Evolutionary conservation across 495 filamentous ascomycete species (phyloP).

Genomic region (Penicillium ochrochloron): DNA sequence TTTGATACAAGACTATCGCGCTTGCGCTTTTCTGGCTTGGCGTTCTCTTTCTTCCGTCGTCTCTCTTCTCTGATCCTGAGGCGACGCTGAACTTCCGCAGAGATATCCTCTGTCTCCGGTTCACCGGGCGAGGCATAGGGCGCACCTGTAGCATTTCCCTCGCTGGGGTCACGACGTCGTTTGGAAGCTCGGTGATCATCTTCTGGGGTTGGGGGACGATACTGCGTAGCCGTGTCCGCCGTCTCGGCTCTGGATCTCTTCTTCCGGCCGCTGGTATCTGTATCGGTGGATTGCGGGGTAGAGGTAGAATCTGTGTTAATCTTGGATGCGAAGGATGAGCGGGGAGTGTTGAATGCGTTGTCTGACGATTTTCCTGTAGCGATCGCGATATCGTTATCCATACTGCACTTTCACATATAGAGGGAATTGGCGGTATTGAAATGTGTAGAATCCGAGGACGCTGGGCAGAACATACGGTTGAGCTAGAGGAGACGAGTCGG

Average conservation of each 20-base stretch:
- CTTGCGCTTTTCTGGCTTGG: conserved; percentile 43
- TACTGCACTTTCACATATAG: too few species aligned
- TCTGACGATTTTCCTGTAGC: conserved; percentile 12
- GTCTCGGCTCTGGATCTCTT: conserved; percentile 25
- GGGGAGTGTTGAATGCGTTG: not conserved
- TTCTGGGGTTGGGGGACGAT: conserved; percentile 2
- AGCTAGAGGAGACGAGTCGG: conserved; percentile 14
- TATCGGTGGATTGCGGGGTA: conserved; percentile 19
- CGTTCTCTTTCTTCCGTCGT: conserved; percentile 33
- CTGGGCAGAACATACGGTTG: conserved; percentile 28
- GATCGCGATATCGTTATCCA: not conserved
- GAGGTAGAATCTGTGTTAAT: conserved; percentile 3
- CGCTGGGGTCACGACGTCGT: conserved; percentile 32
- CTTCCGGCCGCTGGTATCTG: conserved; percentile 7
- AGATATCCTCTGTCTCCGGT: conserved; percentile 53
- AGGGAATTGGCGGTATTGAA: not conserved
- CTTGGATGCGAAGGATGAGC: conserved; percentile 6
- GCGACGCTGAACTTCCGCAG: conserved; percentile 48
- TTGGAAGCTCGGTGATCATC: conserved; percentile 13
- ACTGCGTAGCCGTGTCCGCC: not conserved
- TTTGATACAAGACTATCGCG: conserved; percentile 45
- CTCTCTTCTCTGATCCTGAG: conserved; percentile 45
- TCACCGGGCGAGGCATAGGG: conserved; percentile 20
- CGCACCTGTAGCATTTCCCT: conserved; percentile 22
- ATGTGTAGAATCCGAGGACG: not conserved